Base-by-base conservation (phyloP, 2,329 filamentous ascomycete genomes). In the Elsinoe ampelina region DNA sequence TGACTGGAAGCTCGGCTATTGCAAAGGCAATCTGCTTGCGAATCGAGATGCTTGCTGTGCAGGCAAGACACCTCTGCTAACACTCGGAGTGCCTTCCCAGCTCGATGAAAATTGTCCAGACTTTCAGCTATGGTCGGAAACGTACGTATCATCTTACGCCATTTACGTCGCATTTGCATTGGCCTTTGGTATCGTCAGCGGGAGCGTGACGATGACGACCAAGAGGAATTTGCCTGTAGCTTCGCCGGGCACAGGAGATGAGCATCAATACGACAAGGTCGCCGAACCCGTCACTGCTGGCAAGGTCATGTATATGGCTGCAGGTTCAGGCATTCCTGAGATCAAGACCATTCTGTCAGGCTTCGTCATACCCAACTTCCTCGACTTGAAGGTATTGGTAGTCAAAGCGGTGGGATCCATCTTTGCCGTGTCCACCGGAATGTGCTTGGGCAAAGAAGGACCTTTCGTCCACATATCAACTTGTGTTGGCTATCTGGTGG, bases 401-500 rank as follows among this genome's bases (percentile, higher is more conserved):
- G 75, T 81, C 57, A 83, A 83, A 69, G 79, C 76, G 1, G 70
- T 82, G n/a, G 80, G 80, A 10, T 75, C 79, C 1, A 69, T 78
- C 5, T 81, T 83, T 61, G 80, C 80, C 0, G 80, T 83, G 1
- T 74, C 78, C 0, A 80, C 79, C 1, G 79, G 79, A 12, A 79
- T 83, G 77, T 81, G 77, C 62, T 66, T 83, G 3, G 81, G 81
- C 0, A 83, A 83, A 68, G 80, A 83, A 72, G 80, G 80, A 0
- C 80, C 80, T 0, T 82, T 83, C 60, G 79, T 83, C 1, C 80
- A 83, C 64, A 82, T 83, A 35, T 79, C 77, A 0, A 80, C 80
- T 1, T 82, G 79, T 61, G 75, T 80, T 0, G 79, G 79, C 6
- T 77, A 80, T 61, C 70, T 82, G 2, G 73, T 81, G 0, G 77